Evolutionary conservation across 169 alveolate genomes (phyloP).

Genomic region (Cryptosporidium tyzzeri): DNA sequence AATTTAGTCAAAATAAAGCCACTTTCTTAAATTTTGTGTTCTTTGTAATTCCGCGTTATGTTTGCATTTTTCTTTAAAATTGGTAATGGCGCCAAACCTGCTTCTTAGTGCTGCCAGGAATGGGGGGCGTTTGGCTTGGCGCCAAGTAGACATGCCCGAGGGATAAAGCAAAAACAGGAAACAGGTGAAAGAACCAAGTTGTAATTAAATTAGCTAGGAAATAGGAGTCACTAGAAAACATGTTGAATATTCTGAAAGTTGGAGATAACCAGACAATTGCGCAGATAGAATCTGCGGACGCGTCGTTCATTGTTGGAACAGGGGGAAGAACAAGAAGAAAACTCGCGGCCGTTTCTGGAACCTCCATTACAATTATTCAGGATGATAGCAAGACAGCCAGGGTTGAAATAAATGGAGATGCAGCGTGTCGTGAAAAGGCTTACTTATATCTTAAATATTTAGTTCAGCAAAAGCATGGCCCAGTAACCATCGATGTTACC

Average conservation of each 20-base stretch:
- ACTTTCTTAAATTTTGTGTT: not conserved
- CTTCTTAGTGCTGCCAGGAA: not conserved
- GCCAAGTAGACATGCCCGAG: constrained; percentile 77
- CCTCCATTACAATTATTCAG: constrained; percentile 66
- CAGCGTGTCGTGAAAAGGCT: constrained; percentile 77
- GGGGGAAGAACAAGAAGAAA: constrained; percentile 74
- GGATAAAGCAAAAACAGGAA: constrained; percentile 17
- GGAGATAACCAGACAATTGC: constrained; percentile 70
- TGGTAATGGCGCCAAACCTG: not conserved
- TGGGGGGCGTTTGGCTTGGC: constrained; percentile 2
- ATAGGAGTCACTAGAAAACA: constrained; percentile 20
- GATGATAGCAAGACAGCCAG: constrained; percentile 76
- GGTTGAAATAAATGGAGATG: constrained; percentile 80
- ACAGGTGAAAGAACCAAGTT: constrained; percentile 15
- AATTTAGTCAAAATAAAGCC: not conserved
- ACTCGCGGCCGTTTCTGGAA: constrained; percentile 73
- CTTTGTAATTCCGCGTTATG: not conserved
- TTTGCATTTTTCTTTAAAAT: not conserved
- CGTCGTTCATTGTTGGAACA: constrained; percentile 72
- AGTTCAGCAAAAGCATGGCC: constrained; percentile 82
- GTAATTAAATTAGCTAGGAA: constrained; percentile 13
- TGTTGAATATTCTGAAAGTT: constrained; percentile 72
- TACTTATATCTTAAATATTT: constrained; percentile 78
- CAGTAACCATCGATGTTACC: constrained; percentile 79
- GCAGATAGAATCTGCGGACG: constrained; percentile 76